phyloP scores from a whole-genome alignment of 768 basidiomycete species.

The Leucocoprinus sp. region DNA sequence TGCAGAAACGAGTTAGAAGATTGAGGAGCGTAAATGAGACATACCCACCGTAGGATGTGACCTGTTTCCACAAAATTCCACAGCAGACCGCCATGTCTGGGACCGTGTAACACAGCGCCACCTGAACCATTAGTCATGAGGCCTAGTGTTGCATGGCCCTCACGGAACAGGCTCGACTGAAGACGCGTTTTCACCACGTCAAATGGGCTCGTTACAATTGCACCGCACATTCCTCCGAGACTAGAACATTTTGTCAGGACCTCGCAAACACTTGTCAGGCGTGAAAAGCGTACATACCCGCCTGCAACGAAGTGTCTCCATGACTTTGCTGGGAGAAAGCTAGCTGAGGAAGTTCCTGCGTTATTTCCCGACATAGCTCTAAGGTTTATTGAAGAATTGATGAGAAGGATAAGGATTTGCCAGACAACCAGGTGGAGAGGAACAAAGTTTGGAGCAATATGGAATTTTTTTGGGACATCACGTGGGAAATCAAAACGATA shows the following conservation, averaged over 20 bases:
- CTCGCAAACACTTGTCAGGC: not conserved
- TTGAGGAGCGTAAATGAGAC: not conserved
- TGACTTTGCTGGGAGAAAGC: slow-evolving; percentile 45
- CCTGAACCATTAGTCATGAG: slow-evolving; percentile 26
- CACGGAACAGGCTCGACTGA: slow-evolving; percentile 77
- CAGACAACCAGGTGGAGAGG: not conserved
- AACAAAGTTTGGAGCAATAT: not conserved
- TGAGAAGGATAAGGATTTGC: not conserved
- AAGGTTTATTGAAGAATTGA: not conserved
- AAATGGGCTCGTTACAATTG: slow-evolving; percentile 93
- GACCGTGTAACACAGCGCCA: slow-evolving; percentile 12
- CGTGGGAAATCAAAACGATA: slow-evolving; percentile 7
- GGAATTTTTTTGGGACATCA: slow-evolving; percentile 8
- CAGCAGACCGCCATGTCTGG: slow-evolving; percentile 39
- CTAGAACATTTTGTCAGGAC: slow-evolving; percentile 31
- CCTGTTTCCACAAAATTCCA: slow-evolving; percentile 96
- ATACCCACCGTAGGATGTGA: slow-evolving; percentile 69
- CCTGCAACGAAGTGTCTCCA: slow-evolving; percentile 82
- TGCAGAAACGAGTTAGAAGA: slow-evolving; percentile 19
- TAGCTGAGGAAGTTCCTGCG: slow-evolving; percentile 6
- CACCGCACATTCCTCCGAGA: slow-evolving; percentile 95
- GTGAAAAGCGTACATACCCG: slow-evolving; percentile 51
- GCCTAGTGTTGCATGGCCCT: slow-evolving; percentile 30
- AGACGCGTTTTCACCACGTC: slow-evolving; percentile 98
- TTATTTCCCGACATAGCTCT: slow-evolving; percentile 3